Evolutionary conservation across 495 filamentous ascomycete species (phyloP).

Genomic region (Astrocystis sublimbata): DNA sequence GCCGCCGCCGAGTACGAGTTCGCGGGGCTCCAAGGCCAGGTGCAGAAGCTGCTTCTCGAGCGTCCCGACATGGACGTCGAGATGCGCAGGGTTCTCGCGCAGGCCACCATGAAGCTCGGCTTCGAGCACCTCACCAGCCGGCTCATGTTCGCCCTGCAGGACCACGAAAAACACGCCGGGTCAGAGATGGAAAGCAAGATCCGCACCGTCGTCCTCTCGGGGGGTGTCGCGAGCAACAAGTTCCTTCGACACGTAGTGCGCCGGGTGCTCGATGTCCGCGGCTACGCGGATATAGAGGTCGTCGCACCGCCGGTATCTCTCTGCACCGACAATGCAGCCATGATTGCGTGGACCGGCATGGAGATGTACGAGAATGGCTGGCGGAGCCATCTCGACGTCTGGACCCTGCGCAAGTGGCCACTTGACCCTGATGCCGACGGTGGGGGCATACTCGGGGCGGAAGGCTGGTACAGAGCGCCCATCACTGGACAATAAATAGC

Average conservation of each 20-base stretch:
- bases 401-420: constrained; percentile 72
- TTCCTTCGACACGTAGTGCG: constrained; percentile 72
- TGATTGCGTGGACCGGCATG: constrained; percentile 93
- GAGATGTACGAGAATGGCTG: constrained; percentile 89
- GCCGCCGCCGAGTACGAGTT: constrained; percentile 34
- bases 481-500: not conserved
- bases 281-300: constrained; percentile 62
- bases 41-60: constrained; percentile 30
- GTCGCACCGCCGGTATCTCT: constrained; percentile 70
- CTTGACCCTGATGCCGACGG: constrained; percentile 63
- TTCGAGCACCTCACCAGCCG: constrained; percentile 86
- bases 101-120: constrained; percentile 70
- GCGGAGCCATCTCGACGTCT: constrained; percentile 57
- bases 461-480: constrained; percentile 38
- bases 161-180: not conserved
- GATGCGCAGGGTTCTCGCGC: constrained; percentile 66
- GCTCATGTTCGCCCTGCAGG: constrained; percentile 62
- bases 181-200: constrained; percentile 28
- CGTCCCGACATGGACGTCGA: constrained; percentile 32
- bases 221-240: constrained; percentile 83
- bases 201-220: constrained; percentile 74
- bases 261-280: constrained; percentile 60
- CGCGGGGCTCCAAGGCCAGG: constrained; percentile 36
- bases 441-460: constrained; percentile 49
- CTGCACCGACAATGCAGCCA: constrained; percentile 96